Evolutionary conservation across 495 filamentous ascomycete species (phyloP).

Genomic region (Xylaria curta): DNA sequence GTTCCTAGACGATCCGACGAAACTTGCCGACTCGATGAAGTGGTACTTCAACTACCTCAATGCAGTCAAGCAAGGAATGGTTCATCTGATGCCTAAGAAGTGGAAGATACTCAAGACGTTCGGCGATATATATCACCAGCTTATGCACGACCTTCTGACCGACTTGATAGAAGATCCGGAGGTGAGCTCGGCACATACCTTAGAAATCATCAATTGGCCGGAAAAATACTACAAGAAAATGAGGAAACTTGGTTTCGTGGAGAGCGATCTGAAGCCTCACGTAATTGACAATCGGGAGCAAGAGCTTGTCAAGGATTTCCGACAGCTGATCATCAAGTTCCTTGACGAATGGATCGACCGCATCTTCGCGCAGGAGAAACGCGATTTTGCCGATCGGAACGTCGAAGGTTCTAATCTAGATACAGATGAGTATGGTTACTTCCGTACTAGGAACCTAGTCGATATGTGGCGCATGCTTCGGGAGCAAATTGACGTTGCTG

Average conservation of each 20-base stretch:
- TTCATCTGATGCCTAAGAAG: conserved; percentile 88
- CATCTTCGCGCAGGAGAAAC: conserved; percentile 79
- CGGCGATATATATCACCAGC: conserved; percentile 83
- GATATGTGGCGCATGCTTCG: conserved; percentile 98
- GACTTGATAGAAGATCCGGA: conserved; percentile 80
- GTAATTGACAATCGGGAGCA: conserved; percentile 86
- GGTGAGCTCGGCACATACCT: conserved; percentile 75
- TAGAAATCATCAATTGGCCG: conserved; percentile 92
- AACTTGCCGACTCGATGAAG: conserved; percentile 79
- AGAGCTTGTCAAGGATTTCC: conserved; percentile 91
- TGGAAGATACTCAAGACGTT: conserved; percentile 97
- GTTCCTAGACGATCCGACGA: conserved; percentile 83
- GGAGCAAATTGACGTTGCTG: conserved; percentile 84
- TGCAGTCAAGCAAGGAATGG: conserved; percentile 89
- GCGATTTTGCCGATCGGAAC: conserved; percentile 76
- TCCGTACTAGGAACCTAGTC: conserved; percentile 86
- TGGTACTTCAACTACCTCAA: conserved; percentile 99
- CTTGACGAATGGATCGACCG: conserved; percentile 98
- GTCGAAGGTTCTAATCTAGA: conserved; percentile 77
- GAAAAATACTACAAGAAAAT: conserved; percentile 97
- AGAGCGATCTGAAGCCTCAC: conserved; percentile 76
- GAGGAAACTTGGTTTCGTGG: conserved; percentile 80
- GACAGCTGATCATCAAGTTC: conserved; percentile 89
- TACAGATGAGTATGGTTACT: conserved; percentile 82
- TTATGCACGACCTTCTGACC: conserved; percentile 94